phyloP scores from a whole-genome alignment of 129 eudicot species.

The Mikania micrantha region DNA sequence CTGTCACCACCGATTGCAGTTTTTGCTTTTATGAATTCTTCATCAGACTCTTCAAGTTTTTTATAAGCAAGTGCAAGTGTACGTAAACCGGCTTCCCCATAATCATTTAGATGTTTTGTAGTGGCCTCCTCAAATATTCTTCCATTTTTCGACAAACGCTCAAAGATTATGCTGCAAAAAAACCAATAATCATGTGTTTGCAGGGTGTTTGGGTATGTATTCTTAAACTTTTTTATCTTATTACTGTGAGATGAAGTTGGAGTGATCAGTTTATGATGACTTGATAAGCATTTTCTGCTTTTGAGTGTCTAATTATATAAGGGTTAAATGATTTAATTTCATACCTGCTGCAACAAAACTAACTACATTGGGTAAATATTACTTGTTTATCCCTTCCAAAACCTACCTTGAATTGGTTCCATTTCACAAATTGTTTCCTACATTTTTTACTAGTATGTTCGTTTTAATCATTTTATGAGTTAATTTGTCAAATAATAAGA shows the following conservation, averaged over 20 bases:
- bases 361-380: no score
- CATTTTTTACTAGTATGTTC: not conserved
- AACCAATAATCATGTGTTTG: not conserved
- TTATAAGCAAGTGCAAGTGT: conserved; percentile 88
- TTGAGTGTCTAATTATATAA: not conserved
- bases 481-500: not conserved
- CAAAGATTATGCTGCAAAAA: conserved; percentile 79
- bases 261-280: not conserved
- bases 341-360: not conserved
- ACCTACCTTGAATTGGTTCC: not conserved
- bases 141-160: conserved; percentile 74
- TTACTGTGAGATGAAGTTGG: not conserved
- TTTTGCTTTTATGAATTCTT: conserved; percentile 81
- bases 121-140: conserved; percentile 66
- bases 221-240: not conserved
- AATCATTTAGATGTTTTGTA: conserved; percentile 80
- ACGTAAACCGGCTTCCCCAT: conserved; percentile 90
- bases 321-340: not conserved
- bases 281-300: not conserved
- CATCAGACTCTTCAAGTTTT: conserved; percentile 66
- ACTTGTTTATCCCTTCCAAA: not conserved
- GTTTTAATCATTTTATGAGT: not conserved
- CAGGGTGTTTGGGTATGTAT: not conserved
- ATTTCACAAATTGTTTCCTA: not conserved
- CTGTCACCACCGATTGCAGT: conserved; percentile 83